phyloP scores from a whole-genome alignment of 768 basidiomycete genomes.

The Lactifluus volemus region DNA sequence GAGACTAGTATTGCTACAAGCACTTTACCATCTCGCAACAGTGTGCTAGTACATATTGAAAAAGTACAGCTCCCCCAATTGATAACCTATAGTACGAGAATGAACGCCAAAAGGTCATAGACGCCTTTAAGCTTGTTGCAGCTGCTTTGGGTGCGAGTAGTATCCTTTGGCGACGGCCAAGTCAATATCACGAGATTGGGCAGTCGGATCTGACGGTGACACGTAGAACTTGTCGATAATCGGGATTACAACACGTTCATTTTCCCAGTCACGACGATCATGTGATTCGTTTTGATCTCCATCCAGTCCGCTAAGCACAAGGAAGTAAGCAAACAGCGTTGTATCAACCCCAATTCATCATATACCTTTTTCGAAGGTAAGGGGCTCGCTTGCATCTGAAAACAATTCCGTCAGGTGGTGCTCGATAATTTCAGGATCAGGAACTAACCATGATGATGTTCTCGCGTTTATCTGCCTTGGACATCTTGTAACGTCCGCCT shows the following conservation, averaged over 20 bases:
- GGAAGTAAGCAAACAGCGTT: background rate
- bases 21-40: background rate
- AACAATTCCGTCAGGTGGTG: background rate
- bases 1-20: too few relatives aligned
- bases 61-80: background rate
- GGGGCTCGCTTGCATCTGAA: conserved; percentile 81
- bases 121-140: conserved; percentile 8
- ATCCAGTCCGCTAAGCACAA: conserved; percentile 80
- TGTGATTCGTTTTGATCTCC: conserved; percentile 94
- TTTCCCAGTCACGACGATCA: conserved; percentile 92
- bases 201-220: conserved; percentile 72
- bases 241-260: conserved; percentile 91
- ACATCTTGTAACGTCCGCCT: conserved; percentile 91
- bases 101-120: too few relatives aligned
- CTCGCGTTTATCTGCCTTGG: conserved; percentile 90
- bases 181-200: conserved; percentile 58
- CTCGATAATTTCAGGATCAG: conserved; percentile 7
- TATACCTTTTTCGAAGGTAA: conserved; percentile 91
- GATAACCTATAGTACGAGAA: too few relatives aligned
- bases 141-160: conserved; percentile 39
- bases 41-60: background rate
- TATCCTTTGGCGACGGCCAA: conserved; percentile 85
- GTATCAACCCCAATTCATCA: background rate
- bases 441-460: conserved; percentile 79
- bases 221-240: conserved; percentile 92